Conservation (phyloP, 306 rosid species). For the Vigna unguiculata region DNA sequence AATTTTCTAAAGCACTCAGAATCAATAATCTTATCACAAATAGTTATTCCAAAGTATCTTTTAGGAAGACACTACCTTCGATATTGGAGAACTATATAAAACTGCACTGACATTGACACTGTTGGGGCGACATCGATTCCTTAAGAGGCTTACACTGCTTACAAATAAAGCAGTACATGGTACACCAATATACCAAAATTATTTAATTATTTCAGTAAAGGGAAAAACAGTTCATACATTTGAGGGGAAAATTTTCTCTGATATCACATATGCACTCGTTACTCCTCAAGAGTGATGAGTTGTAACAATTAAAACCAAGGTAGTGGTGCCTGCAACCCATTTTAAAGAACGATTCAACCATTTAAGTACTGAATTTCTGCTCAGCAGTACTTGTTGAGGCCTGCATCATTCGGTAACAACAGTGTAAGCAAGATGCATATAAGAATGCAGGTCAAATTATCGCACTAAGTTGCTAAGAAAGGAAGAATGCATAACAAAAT, state of each 20-base stretch:
- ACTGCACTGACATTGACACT: neutral
- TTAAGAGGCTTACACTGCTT: neutral
- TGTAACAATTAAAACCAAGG: slow-evolving; percentile 45
- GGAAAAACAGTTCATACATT: slow-evolving; percentile 62
- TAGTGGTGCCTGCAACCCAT: slow-evolving; percentile 25
- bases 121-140: slow-evolving; percentile 4
- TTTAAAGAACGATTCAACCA: slow-evolving; percentile 12
- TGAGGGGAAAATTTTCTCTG: slow-evolving; percentile 45
- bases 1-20: slow-evolving; percentile 49
- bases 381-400: slow-evolving; percentile 59
- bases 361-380: slow-evolving; percentile 63
- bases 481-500: neutral
- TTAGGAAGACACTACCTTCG: neutral
- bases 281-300: slow-evolving; percentile 23
- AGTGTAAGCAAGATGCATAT: slow-evolving; percentile 1
- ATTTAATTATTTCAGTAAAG: slow-evolving; percentile 55
- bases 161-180: neutral
- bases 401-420: slow-evolving; percentile 53
- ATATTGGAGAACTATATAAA: neutral
- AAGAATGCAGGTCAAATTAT: slow-evolving; percentile 24
- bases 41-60: slow-evolving; percentile 40
- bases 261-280: slow-evolving; percentile 23
- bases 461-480: neutral
- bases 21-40: slow-evolving; percentile 44
- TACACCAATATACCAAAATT: slow-evolving; percentile 53